These are phyloP conservation scores for Erysimum cheiranthoides DNA, from an alignment of 345 rosid species.

Conservation along the genomic window DNA sequence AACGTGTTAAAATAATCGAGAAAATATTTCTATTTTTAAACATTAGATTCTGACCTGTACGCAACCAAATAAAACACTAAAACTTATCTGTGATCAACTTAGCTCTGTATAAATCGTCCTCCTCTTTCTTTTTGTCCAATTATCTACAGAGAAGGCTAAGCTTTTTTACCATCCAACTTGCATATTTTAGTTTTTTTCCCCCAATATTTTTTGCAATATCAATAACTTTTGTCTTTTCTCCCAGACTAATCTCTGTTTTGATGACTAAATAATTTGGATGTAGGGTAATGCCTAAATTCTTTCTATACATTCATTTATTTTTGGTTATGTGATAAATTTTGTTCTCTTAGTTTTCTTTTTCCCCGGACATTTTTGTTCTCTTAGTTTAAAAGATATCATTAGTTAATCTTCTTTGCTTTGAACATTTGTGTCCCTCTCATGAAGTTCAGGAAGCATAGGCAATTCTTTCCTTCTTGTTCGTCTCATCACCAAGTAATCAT, in stretches of 20 bases:
- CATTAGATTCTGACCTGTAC: constrained; percentile 38
- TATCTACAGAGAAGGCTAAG: constrained; percentile 6
- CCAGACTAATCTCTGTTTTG: constrained; percentile 5
- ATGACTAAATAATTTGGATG: constrained; percentile 5
- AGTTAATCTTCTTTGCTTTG: neutral
- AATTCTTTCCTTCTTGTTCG: constrained; percentile 22
- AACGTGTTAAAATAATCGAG: constrained; percentile 15
- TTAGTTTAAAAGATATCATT: constrained; percentile 6
- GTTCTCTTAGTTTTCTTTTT: neutral
- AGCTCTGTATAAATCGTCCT: constrained; percentile 33
- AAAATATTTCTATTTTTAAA: constrained; percentile 24
- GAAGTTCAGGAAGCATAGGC: constrained; percentile 37
- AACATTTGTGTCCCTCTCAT: constrained; percentile 28
- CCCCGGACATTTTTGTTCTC: neutral
- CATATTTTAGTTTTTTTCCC: neutral
- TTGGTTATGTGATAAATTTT: neutral
- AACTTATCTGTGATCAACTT: constrained; percentile 38
- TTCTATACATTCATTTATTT: neutral
- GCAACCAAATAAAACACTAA: constrained; percentile 36
- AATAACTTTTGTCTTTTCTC: neutral
- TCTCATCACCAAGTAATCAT: constrained; percentile 32
- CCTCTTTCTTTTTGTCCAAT: neutral
- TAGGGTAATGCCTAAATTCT: constrained; percentile 19
- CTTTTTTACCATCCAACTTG: constrained; percentile 22
- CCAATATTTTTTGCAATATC: neutral